Percentiles rank a stretch among this genome's conserved stretches.
Conservation (phyloP, 306 rosid species). For the Medicago ruthenica region DNA sequence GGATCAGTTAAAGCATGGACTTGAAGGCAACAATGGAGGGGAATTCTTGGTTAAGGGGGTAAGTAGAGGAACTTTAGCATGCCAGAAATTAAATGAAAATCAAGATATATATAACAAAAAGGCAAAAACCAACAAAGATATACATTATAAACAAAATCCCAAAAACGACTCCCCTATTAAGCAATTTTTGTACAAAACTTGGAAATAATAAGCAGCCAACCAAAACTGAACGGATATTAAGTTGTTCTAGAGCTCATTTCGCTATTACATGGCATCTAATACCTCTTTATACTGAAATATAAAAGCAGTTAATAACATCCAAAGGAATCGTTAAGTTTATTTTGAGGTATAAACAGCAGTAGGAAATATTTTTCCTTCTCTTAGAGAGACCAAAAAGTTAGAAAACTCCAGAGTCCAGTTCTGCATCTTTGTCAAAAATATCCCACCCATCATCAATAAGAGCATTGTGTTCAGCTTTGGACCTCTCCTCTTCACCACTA, state of each 20-base stretch:
- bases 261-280: not conserved
- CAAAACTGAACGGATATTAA: not conserved
- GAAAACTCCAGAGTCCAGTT: conserved; percentile 23
- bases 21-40: no score
- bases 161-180: no score
- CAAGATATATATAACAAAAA: no score
- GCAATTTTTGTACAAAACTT: no score
- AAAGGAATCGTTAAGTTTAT: conserved; percentile 26
- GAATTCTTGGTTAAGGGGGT: no score
- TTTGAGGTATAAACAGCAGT: conserved; percentile 36
- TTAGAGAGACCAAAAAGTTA: not conserved
- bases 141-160: no score
- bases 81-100: no score
- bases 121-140: no score
- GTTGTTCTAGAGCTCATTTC: no score
- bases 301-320: conserved; percentile 1
- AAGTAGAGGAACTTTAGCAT: no score
- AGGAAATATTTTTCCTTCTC: not conserved
- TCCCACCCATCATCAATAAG: conserved; percentile 83
- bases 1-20: no score
- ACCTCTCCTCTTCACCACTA: conserved; percentile 36
- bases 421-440: conserved; percentile 54
- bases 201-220: not conserved
- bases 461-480: conserved; percentile 47
- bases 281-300: conserved; percentile 23